Evolutionary conservation across 2,329 filamentous ascomycete genomes (phyloP), one percentile per base, ranked within the genome.

Genomic region (Fusarium sp.): DNA sequence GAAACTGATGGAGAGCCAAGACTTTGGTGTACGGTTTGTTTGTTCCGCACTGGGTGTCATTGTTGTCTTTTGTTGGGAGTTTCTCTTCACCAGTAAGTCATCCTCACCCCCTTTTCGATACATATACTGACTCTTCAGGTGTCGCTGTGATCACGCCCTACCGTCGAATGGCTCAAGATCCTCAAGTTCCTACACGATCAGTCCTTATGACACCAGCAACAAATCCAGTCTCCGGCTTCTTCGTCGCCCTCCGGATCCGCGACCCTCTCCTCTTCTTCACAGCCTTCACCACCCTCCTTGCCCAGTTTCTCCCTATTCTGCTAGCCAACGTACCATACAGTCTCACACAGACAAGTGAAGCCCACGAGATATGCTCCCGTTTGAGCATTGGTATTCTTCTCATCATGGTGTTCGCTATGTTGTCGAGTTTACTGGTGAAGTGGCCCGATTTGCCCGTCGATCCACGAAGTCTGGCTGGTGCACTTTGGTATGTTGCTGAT

Each of bases 321-420:
- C 81, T 88, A 5, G 82, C 84, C 76, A 87, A 87, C 71, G 81
- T 88, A 6, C 84, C 86, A 0, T 86, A 85, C 78, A 84, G 81
- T 59, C 80, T 83, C 7, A 81, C 83, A 0, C 83, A 85, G 53
- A 82, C 81, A 3, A 77, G 79, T 35, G 72, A 73, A 12, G 81
- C 84, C 3, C 83, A 85, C 41, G 78, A 78, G 1, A 78, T 83
- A 13, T 87, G 84, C 70, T 81, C 84, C 2, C 82, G 83, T n/a
- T 58, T 86, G 26, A 80, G 80, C 9, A 80, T 82, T 4, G 72
- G 81, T 0, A 74, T 86, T 6, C 66, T 88, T 6, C 78, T 77
- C 6, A 63, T 85, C 41, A 87, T 87, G 85, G 76, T 85, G 2
- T 24, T 83, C 4, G 81, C 81, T 0, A 74, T 87, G 9, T 53